Percentiles rank a stretch among this genome's conserved stretches.
Conservation (phyloP, 2,329 filamentous ascomycete species). For the Apiospora saccharicola region DNA sequence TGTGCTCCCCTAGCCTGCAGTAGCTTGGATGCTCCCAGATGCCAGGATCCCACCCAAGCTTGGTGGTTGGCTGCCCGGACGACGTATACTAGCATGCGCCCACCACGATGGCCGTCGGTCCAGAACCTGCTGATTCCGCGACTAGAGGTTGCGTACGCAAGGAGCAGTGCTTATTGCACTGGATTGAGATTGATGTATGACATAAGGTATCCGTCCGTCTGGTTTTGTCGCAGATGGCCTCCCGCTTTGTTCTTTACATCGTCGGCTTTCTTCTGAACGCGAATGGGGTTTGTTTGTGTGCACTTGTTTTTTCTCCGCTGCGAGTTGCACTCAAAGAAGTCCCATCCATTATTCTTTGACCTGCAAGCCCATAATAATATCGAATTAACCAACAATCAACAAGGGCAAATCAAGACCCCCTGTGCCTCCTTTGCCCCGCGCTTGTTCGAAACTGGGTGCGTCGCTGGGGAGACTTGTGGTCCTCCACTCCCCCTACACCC, state of each 20-base stretch:
- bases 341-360: neutral
- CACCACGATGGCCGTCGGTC: neutral
- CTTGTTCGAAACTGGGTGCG: slow-evolving; percentile 22
- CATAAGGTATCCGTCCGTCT: neutral
- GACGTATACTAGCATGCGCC: neutral
- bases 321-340: neutral
- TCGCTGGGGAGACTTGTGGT: slow-evolving; percentile 15
- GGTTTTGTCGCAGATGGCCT: neutral
- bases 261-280: neutral
- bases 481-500: slow-evolving; percentile 19
- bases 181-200: neutral
- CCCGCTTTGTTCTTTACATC: neutral
- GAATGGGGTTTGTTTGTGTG: neutral
- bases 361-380: neutral
- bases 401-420: slow-evolving; percentile 3
- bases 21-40: neutral
- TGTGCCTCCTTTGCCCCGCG: slow-evolving; percentile 4
- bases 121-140: slow-evolving; percentile 20
- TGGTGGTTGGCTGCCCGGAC: slow-evolving; percentile 11
- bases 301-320: neutral
- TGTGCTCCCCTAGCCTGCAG: neutral
- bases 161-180: neutral
- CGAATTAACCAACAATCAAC: neutral
- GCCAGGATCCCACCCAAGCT: neutral
- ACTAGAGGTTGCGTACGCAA: slow-evolving; percentile 8